Evolutionary conservation across 2,329 filamentous ascomycete genomes (phyloP).

Genomic region (Fusarium setosum): DNA sequence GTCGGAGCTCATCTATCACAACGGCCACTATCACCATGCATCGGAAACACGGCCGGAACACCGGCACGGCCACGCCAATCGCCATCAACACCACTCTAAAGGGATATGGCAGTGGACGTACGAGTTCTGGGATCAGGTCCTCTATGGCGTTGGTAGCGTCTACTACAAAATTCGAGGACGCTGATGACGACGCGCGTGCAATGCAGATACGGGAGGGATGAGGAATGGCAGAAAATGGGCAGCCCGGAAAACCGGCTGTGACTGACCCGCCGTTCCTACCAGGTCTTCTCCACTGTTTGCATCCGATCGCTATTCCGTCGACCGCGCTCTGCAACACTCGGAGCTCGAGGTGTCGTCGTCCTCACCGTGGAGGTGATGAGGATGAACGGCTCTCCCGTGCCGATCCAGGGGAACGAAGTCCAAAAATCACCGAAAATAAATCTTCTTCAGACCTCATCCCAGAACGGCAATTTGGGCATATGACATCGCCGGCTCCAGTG

Average conservation of each 20-base stretch:
- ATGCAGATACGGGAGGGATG: slow-evolving; percentile 15
- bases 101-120: slow-evolving; percentile 48
- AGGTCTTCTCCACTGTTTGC: slow-evolving; percentile 18
- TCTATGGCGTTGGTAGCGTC: slow-evolving; percentile 51
- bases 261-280: slow-evolving; percentile 14
- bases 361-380: slow-evolving; percentile 30
- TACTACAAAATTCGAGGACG: slow-evolving; percentile 50
- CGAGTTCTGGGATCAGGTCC: slow-evolving; percentile 53
- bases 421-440: slow-evolving; percentile 22
- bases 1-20: slow-evolving; percentile 45
- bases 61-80: slow-evolving; percentile 9
- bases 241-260: slow-evolving; percentile 4
- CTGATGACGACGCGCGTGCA: slow-evolving; percentile 23
- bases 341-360: slow-evolving; percentile 10
- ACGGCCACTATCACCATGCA: slow-evolving; percentile 45
- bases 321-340: not conserved
- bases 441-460: slow-evolving; percentile 23
- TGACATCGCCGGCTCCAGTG: slow-evolving; percentile 20
- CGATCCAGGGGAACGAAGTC: slow-evolving; percentile 22
- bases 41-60: slow-evolving; percentile 25
- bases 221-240: slow-evolving; percentile 21
- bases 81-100: slow-evolving; percentile 21
- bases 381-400: slow-evolving; percentile 25
- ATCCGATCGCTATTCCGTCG: not conserved
- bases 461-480: slow-evolving; percentile 17